phyloP scores from a whole-genome alignment of 2,329 filamentous ascomycete genomes.

The Fusarium redolens region DNA sequence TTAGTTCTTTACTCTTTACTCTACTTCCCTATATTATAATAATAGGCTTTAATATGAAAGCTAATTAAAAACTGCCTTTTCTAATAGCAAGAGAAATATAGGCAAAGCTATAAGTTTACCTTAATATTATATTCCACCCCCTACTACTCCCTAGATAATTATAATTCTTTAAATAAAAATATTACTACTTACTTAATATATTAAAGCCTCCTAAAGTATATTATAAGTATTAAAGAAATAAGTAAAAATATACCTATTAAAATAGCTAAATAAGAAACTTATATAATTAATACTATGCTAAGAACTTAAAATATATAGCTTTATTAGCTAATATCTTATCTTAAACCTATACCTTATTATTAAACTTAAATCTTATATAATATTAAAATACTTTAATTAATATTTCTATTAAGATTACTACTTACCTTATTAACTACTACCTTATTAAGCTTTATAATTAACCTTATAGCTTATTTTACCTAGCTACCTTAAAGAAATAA shows the following conservation, averaged over 20 bases:
- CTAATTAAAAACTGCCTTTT: not conserved
- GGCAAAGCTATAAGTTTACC: too few relatives aligned
- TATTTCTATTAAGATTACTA: not conserved
- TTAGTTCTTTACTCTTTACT: too few relatives aligned
- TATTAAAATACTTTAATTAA: not conserved
- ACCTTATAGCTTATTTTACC: slow-evolving; percentile 26
- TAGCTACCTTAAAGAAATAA: not conserved
- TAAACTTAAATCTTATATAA: not conserved
- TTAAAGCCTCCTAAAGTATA: slow-evolving; percentile 25
- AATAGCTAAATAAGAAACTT: not conserved
- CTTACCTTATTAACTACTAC: slow-evolving; percentile 1
- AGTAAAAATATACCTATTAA: slow-evolving; percentile 18
- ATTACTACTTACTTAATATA: not conserved
- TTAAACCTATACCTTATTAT: not conserved
- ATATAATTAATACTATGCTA: slow-evolving; percentile 2
- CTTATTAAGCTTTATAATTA: slow-evolving; percentile 23
- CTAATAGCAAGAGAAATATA: not conserved
- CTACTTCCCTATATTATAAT: too few relatives aligned
- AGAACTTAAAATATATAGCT: not conserved
- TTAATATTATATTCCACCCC: too few relatives aligned
- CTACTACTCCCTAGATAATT: too few relatives aligned
- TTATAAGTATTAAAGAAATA: slow-evolving; percentile 16
- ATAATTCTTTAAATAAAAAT: too few relatives aligned
- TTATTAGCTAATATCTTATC: not conserved
- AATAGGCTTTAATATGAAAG: not conserved